These are phyloP conservation scores for Cercospora citrullina DNA, from an alignment of 2,329 filamentous ascomycete species.

Conservation along the genomic window DNA sequence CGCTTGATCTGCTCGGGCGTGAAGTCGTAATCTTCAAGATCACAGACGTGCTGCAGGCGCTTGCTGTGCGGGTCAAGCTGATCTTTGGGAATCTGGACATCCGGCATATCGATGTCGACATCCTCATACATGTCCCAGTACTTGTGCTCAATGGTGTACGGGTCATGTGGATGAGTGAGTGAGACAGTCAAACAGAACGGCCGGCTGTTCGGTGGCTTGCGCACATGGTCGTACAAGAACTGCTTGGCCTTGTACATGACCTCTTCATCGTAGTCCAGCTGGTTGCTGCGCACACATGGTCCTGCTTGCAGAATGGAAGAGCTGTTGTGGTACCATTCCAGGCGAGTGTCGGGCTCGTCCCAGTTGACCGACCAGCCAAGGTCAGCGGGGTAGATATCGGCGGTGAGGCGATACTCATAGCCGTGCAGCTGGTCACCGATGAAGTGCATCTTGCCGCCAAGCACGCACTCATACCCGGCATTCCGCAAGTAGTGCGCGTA, in stretches of 20 bases:
- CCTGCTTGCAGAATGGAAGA: slow-evolving; percentile 90
- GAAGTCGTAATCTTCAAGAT: slow-evolving; percentile 81
- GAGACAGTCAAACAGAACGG: slow-evolving; percentile 91
- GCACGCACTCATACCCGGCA: slow-evolving; percentile 82
- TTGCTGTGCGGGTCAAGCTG: slow-evolving; percentile 84
- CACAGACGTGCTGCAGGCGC: slow-evolving; percentile 81
- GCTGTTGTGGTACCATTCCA: slow-evolving; percentile 97
- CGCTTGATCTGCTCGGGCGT: slow-evolving; percentile 82
- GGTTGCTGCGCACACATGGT: slow-evolving; percentile 85
- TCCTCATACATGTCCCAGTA: slow-evolving; percentile 92
- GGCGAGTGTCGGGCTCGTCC: slow-evolving; percentile 79
- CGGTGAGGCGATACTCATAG: slow-evolving; percentile 89
- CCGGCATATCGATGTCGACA: slow-evolving; percentile 81
- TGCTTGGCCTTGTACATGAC: slow-evolving; percentile 90
- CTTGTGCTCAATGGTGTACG: slow-evolving; percentile 89
- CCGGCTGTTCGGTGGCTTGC: slow-evolving; percentile 69
- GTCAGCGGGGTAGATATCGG: slow-evolving; percentile 92
- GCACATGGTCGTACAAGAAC: slow-evolving; percentile 86
- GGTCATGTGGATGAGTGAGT: slow-evolving; percentile 91
- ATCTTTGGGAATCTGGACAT: slow-evolving; percentile 74
- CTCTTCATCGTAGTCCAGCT: slow-evolving; percentile 94
- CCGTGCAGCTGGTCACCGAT: slow-evolving; percentile 92
- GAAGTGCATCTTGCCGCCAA: slow-evolving; percentile 98
- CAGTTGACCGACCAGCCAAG: slow-evolving; percentile 95
- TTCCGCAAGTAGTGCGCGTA: slow-evolving; percentile 88